A percentile compares a stretch with the other conserved stretches of the same genome.
Evolutionary conservation across 2,329 filamentous ascomycete genomes (phyloP).

Genomic region (Colletotrichum nymphaeae): DNA sequence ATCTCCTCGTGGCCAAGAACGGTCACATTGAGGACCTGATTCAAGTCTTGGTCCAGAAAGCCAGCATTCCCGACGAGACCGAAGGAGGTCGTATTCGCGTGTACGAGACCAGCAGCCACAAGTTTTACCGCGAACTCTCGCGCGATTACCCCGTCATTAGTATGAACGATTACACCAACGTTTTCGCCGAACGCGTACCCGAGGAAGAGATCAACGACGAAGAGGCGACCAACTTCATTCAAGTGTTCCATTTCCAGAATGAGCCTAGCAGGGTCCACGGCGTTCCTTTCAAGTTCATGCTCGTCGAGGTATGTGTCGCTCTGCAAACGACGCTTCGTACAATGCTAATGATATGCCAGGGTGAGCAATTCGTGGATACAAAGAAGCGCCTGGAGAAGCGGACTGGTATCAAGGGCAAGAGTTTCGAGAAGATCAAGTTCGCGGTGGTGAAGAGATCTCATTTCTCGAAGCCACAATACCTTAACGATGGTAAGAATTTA

Average conservation of each 20-base stretch:
- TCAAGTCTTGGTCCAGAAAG: constrained; percentile 81
- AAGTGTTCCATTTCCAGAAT: constrained; percentile 92
- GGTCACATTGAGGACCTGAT: constrained; percentile 85
- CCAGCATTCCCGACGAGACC: constrained; percentile 78
- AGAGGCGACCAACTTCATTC: constrained; percentile 69
- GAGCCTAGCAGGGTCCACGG: constrained; percentile 88
- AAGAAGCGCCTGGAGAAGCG: constrained; percentile 94
- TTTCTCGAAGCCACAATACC: constrained; percentile 83
- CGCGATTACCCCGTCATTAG: constrained; percentile 79
- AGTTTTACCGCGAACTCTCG: constrained; percentile 82
- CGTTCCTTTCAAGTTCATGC: constrained; percentile 88
- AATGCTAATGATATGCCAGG: constrained; percentile 56
- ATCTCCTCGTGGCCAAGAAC: constrained; percentile 89
- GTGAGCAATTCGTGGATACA: constrained; percentile 88
- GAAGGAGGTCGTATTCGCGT: constrained; percentile 79
- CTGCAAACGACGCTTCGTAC: not conserved
- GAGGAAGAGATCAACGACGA: constrained; percentile 74
- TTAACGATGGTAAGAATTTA: constrained; percentile 81
- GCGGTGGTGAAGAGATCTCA: constrained; percentile 78
- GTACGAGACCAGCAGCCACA: constrained; percentile 85
- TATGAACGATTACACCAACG: constrained; percentile 85
- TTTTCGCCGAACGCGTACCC: constrained; percentile 85
- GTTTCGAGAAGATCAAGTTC: constrained; percentile 98
- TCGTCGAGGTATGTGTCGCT: constrained; percentile 76
- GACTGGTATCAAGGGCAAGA: constrained; percentile 96